Conservation (phyloP, 2,329 filamentous ascomycete genomes). For the Xylariaceae sp. region DNA sequence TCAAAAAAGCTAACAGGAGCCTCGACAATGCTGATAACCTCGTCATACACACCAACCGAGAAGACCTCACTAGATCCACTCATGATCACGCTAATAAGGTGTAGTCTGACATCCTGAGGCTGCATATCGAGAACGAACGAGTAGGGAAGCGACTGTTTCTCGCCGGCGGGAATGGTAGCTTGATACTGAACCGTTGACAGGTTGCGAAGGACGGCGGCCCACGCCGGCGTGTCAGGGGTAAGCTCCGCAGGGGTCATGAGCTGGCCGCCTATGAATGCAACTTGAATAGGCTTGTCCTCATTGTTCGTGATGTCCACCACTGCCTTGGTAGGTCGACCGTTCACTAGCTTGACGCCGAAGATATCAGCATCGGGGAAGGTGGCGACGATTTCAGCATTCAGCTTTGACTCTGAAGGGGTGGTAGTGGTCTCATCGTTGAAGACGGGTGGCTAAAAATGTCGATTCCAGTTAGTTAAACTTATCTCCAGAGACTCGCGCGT, state of each 20-base stretch:
- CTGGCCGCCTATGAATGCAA: constrained; percentile 78
- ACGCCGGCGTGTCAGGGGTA: constrained; percentile 54
- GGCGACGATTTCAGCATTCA: constrained; percentile 70
- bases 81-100: constrained; percentile 75
- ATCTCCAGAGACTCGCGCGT: constrained; percentile 1
- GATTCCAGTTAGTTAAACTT: constrained; percentile 6
- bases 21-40: constrained; percentile 85
- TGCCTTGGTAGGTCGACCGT: constrained; percentile 84
- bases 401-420: constrained; percentile 46
- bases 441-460: constrained; percentile 29
- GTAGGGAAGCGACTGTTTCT: constrained; percentile 79
- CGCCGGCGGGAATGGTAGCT: constrained; percentile 74
- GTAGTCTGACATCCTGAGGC: constrained; percentile 84
- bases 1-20: constrained; percentile 90
- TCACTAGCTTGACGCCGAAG: constrained; percentile 95
- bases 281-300: constrained; percentile 74
- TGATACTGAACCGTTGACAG: constrained; percentile 79
- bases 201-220: constrained; percentile 75
- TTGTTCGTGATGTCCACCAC: constrained; percentile 84
- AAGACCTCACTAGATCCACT: constrained; percentile 71
- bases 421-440: constrained; percentile 32
- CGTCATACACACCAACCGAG: constrained; percentile 81
- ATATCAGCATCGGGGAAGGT: constrained; percentile 75
- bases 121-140: constrained; percentile 89
- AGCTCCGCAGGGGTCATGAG: constrained; percentile 65